These are phyloP conservation scores for Aeschynomene evenia DNA, from an alignment of 306 rosid genomes.

Conservation along the genomic window DNA sequence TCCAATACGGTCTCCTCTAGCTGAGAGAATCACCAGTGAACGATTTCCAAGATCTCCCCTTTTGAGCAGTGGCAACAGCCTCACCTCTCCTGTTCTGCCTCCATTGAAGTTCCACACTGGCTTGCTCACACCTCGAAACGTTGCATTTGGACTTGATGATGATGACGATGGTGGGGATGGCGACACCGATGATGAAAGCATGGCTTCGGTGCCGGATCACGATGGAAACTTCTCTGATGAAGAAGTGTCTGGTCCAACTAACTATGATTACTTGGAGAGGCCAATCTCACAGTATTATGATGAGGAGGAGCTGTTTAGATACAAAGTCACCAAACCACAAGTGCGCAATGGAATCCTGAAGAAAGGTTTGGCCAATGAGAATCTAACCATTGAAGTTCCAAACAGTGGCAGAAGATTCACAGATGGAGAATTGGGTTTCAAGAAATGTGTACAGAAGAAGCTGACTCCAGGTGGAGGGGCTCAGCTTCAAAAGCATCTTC, in stretches of 20 bases:
- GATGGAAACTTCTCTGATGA: conserved; percentile 53
- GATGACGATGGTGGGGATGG: conserved; percentile 29
- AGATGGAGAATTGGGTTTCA: conserved; percentile 57
- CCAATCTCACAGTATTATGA: conserved; percentile 46
- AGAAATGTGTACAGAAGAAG: conserved; percentile 43
- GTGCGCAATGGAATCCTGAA: conserved; percentile 42
- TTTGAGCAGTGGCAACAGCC: conserved; percentile 29
- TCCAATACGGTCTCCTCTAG: conserved; percentile 57
- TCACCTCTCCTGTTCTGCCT: conserved; percentile 57
- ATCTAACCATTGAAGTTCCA: conserved; percentile 64
- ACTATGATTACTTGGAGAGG: conserved; percentile 39
- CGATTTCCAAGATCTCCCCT: conserved; percentile 62
- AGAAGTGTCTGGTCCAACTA: conserved; percentile 37
- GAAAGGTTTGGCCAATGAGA: conserved; percentile 55
- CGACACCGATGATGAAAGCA: conserved; percentile 44
- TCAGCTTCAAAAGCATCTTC: conserved; percentile 50
- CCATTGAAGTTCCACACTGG: conserved; percentile 70
- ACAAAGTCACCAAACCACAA: conserved; percentile 22
- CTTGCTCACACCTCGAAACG: conserved; percentile 51
- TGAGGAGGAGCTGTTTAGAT: conserved; percentile 56
- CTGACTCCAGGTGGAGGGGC: conserved; percentile 50
- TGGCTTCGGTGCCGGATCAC: conserved; percentile 46
- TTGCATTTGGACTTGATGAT: conserved; percentile 22
- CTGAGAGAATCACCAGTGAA: conserved; percentile 40
- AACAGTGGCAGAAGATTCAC: conserved; percentile 58